Base-by-base conservation (phyloP, 352 stramenopile species). In the Plasmopara viticola region DNA sequence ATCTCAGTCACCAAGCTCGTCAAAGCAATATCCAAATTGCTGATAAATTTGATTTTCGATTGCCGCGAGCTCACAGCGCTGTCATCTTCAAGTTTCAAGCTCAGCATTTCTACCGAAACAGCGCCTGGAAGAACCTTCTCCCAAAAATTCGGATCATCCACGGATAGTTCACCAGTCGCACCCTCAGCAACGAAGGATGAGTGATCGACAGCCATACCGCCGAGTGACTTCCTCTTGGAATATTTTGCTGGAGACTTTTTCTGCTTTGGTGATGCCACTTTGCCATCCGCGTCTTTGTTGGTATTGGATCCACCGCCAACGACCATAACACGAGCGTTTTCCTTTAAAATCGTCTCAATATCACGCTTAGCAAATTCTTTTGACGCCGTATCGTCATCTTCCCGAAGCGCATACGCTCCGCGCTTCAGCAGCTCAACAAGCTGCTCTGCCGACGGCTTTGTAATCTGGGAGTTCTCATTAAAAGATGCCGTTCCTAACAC, bases 371-470 rank as follows among this genome's bases (percentile, higher is more conserved):
- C 81, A 74, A 97, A 98, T 56, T 97, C 86, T 30, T 91, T 92
- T 8, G 91, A 96, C 30, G 97, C 95, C 6, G 84, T 91, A 40
- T 97, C 92, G 37, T 98, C 94, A 38, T 98, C 93, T 58, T 99
- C 91, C 72, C 97, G 97, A 46, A 99, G 90, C 17, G 97, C 96
- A 61, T 99, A 99, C 38, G 97, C 96, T 28, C 97, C 97, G 55
- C 98, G 87, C 55, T 97, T 97, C 17, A 99, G 69, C 30, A 99
- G 69, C 58, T 95, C 90, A 41, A 99, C 96, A 14, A 99, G 78
- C 58, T 99, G 90, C 61, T 98, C 81, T 5, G 84, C 70, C 6
- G 78, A 88, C 3, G 84, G 82, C 30, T 93, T 92, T 6, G 88
- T 67, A 44, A 90, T 91, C 59, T 90, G 93, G 68, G 74, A 69